Base-by-base conservation (phyloP, 2,329 filamentous ascomycete species). In the Alternaria sp. region DNA sequence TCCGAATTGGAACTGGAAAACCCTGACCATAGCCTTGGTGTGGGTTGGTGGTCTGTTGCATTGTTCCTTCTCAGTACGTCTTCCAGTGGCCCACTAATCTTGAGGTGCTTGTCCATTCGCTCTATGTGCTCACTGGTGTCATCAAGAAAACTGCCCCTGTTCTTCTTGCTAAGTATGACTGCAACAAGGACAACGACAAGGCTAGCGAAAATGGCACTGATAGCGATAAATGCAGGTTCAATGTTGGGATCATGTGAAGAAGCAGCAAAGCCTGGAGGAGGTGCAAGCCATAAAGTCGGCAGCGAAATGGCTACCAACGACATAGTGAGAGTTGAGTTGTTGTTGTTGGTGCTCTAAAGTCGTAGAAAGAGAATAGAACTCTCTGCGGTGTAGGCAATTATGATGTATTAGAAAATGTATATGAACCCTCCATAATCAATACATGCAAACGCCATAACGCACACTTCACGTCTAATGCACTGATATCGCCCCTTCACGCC, bases 191-290 rank as follows among this genome's bases (percentile, higher is more conserved):
- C 16, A 12, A 63, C 8, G 5, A 54, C 27, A 20, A 65, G n/a
- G 53, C 18, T 46, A 3, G 32, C 41, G 8, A 63, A 18, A 22
- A 52, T 50, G 20, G 52, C 53, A 44, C 63, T 60, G 22, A 62
- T 38, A 22, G 60, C 45, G 20, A 62, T 51, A 38, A 60, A 54
- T 10, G 40, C 44, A 4, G 63, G 50, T 16, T 54, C 40, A n/a
- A 54, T 30, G 4, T 22, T 16, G 12, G 36, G 27, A 1, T 41
- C 12, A 32, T 55, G 40, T 11, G 18, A n/a, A 12, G 58, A 53
- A 18, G 48, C 32, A 10, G 41, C 20, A 27, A 64, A 49, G 9
- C 3, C n/a, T 32, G 44, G 27, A 27, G 63, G 63, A 20, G 58
- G 43, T 3, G 32, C 36, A 10, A 64, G 58, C 44, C 54, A 60